These are phyloP conservation scores for Corinectria fuckeliana DNA, from an alignment of 2,329 filamentous ascomycete species.

Conservation along the genomic window DNA sequence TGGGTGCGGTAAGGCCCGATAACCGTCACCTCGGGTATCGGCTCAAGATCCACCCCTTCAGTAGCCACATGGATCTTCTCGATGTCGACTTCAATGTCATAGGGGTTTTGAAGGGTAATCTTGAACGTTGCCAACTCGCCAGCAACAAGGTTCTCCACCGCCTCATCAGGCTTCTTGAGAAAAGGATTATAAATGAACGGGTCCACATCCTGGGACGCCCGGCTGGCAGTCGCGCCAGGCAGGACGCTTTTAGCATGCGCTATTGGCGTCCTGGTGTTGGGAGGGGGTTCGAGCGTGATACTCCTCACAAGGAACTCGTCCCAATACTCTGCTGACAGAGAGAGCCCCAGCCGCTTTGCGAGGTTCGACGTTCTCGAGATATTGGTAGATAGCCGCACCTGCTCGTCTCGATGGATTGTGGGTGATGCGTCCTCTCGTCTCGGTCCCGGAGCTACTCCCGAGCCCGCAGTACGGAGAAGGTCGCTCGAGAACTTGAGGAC, in stretches of 20 bases:
- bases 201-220: conserved; percentile 69
- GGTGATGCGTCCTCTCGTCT: conserved; percentile 73
- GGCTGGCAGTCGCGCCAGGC: conserved; percentile 55
- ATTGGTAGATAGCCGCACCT: conserved; percentile 81
- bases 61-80: conserved; percentile 79
- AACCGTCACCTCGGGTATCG: conserved; percentile 66
- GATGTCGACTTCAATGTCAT: conserved; percentile 89
- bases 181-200: conserved; percentile 98
- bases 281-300: conserved; percentile 71
- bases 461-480: conserved; percentile 81
- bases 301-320: conserved; percentile 91
- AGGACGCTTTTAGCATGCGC: conserved; percentile 66
- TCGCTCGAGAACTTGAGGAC: conserved; percentile 89
- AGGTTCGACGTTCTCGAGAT: conserved; percentile 83
- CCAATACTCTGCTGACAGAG: conserved; percentile 87
- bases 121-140: conserved; percentile 79
- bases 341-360: conserved; percentile 76
- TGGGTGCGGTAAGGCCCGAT: conserved; percentile 87
- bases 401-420: conserved; percentile 79
- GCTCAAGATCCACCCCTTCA: conserved; percentile 75
- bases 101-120: conserved; percentile 90
- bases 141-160: conserved; percentile 73
- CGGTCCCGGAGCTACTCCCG: conserved; percentile 75
- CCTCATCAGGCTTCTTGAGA: conserved; percentile 68
- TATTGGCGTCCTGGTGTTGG: conserved; percentile 66